phyloP scores from a whole-genome alignment of 176 grass and related monocot species.

The Oryza officinalis region DNA sequence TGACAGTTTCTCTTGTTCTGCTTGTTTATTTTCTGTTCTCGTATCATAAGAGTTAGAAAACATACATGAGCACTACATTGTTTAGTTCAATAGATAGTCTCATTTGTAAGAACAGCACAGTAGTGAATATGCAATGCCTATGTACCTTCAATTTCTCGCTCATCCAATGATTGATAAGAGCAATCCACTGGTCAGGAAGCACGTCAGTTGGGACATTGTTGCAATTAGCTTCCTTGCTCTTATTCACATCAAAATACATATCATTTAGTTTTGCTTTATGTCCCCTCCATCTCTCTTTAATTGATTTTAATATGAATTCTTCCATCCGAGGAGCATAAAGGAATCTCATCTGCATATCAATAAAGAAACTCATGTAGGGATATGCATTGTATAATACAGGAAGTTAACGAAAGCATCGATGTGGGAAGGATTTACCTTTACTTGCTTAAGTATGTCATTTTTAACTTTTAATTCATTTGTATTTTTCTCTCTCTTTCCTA shows the following conservation, averaged over 20 bases:
- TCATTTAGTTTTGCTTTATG: constrained; percentile 9
- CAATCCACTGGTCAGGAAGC: constrained; percentile 1
- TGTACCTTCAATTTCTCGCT: neutral
- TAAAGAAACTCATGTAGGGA: neutral
- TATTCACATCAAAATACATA: neutral
- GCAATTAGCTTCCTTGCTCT: constrained; percentile 13
- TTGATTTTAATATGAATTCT: neutral
- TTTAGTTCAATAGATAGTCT: neutral
- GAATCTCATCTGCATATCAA: constrained; percentile 2
- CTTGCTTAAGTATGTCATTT: constrained; percentile 1
- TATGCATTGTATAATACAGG: neutral
- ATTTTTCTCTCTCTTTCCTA: neutral
- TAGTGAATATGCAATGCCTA: neutral
- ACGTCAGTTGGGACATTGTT: neutral
- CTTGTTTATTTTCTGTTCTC: neutral
- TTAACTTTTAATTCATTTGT: neutral
- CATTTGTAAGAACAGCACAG: neutral
- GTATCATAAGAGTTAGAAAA: neutral
- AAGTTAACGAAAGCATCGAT: neutral
- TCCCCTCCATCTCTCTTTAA: constrained; percentile 15
- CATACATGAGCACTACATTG: neutral
- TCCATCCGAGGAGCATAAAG: constrained; percentile 10
- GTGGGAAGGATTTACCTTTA: neutral
- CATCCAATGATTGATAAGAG: constrained; percentile 19
- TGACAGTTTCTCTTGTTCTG: neutral